phyloP scores from a whole-genome alignment of 768 basidiomycete species.

The Sistotremastrum suecicum region DNA sequence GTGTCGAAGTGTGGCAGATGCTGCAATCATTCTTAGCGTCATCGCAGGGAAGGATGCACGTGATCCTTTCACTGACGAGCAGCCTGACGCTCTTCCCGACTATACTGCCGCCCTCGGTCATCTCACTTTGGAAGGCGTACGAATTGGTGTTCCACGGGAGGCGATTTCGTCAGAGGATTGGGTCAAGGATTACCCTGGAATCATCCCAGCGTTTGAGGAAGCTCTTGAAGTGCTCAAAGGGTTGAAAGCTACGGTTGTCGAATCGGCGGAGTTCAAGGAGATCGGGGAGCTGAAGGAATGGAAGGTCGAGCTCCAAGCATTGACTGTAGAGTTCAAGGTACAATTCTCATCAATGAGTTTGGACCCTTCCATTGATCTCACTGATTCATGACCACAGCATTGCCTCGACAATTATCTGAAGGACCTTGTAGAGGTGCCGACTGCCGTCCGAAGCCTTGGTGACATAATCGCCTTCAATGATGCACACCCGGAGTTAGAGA shows the following conservation, averaged over 20 bases:
- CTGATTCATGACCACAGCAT: constrained; percentile 20
- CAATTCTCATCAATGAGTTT: not conserved
- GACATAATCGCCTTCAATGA: no score
- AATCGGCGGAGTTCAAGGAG: constrained; percentile 47
- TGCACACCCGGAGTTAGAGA: not conserved
- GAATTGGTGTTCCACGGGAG: constrained; percentile 1
- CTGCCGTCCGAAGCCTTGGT: constrained; percentile 16
- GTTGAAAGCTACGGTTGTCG: constrained; percentile 37
- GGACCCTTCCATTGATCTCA: no score
- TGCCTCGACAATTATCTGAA: constrained; percentile 36
- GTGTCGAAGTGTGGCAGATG: constrained; percentile 7
- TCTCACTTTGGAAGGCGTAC: constrained; percentile 3
- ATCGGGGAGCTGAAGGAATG: constrained; percentile 29
- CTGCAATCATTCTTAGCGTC: constrained; percentile 8
- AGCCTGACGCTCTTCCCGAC: constrained; percentile 5
- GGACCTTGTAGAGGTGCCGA: constrained; percentile 34
- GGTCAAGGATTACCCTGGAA: constrained; percentile 18
- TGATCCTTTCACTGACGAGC: constrained; percentile 5
- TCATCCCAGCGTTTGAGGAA: constrained; percentile 23
- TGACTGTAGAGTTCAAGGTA: constrained; percentile 48
- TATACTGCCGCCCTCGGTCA: constrained; percentile 4
- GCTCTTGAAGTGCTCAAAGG: constrained; percentile 22
- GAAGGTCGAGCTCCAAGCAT: constrained; percentile 29
- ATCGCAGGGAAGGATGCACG: constrained; percentile 5
- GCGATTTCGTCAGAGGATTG: constrained; percentile 11